Conservation (phyloP, 2,329 filamentous ascomycete species). For the Zymoseptoria crescenta region DNA sequence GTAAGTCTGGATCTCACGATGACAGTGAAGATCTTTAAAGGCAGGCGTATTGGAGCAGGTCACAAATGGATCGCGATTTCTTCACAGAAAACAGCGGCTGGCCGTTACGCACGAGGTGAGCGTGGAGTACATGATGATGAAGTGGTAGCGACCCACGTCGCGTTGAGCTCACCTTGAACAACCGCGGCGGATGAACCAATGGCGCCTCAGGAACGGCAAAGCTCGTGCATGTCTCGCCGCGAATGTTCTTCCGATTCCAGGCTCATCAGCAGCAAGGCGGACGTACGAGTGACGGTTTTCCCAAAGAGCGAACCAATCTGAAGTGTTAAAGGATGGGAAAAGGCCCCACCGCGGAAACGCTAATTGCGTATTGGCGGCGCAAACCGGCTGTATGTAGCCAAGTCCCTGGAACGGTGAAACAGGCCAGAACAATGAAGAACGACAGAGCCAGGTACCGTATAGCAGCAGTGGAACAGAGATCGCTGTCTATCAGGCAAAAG, state of each 20-base stretch:
- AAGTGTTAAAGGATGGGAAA: not conserved
- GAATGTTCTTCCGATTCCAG: not conserved
- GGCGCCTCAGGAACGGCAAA: not conserved
- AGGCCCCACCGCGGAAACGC: not conserved
- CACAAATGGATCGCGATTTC: not conserved
- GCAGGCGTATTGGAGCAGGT: not conserved
- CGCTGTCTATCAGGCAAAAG: not conserved
- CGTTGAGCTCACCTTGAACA: not conserved
- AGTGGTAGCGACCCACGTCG: not conserved
- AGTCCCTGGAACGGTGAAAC: not conserved
- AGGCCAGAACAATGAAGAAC: not conserved
- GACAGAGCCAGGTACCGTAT: not conserved
- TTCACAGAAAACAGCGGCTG: not conserved
- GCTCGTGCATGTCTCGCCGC: not conserved
- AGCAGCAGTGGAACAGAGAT: not conserved
- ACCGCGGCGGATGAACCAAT: not conserved
- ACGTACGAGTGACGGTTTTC: not conserved
- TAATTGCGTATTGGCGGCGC: not conserved
- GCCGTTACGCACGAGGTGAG: not conserved
- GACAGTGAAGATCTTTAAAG: not conserved
- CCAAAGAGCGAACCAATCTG: not conserved
- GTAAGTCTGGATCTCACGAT: conserved; percentile 10
- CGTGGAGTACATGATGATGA: not conserved
- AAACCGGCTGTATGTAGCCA: not conserved
- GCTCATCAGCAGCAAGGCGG: not conserved